Conservation (phyloP, 2,329 filamentous ascomycete genomes). For the Tolypocladium pustulatum region DNA sequence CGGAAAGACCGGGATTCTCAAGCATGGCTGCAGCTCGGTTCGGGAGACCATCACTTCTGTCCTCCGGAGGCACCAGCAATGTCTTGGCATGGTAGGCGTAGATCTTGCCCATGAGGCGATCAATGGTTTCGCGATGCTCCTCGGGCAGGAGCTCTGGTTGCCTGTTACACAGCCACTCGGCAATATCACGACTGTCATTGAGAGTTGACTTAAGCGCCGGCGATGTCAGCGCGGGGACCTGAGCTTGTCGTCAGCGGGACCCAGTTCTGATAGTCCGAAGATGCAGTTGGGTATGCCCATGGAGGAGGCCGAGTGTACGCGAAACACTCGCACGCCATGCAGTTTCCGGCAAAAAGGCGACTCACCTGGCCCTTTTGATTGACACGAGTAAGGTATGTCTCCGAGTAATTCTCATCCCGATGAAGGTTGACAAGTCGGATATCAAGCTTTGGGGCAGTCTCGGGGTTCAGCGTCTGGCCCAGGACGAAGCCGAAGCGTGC, state of each 20-base stretch:
- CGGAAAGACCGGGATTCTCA: slow-evolving; percentile 14
- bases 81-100: slow-evolving; percentile 15
- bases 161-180: slow-evolving; percentile 16
- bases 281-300: background rate
- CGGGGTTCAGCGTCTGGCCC: slow-evolving; percentile 11
- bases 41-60: slow-evolving; percentile 13
- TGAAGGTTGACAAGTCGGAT: slow-evolving; percentile 16
- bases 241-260: background rate
- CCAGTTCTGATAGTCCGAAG: background rate
- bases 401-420: slow-evolving; percentile 15
- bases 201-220: slow-evolving; percentile 10
- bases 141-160: slow-evolving; percentile 17
- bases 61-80: slow-evolving; percentile 12
- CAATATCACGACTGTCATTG: slow-evolving; percentile 16
- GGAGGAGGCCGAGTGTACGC: background rate
- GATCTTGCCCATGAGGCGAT: slow-evolving; percentile 13
- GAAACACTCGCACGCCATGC: background rate
- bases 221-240: slow-evolving; percentile 18
- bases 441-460: slow-evolving; percentile 12
- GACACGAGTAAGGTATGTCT: slow-evolving; percentile 15
- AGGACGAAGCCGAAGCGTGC: slow-evolving; percentile 17
- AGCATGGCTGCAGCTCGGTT: slow-evolving; percentile 18
- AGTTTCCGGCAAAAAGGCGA: slow-evolving; percentile 1
- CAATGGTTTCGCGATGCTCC: slow-evolving; percentile 11
- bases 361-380: slow-evolving; percentile 18